Evolutionary conservation across 169 alveolate genomes (phyloP).

Genomic region (Cryptosporidium felis): DNA sequence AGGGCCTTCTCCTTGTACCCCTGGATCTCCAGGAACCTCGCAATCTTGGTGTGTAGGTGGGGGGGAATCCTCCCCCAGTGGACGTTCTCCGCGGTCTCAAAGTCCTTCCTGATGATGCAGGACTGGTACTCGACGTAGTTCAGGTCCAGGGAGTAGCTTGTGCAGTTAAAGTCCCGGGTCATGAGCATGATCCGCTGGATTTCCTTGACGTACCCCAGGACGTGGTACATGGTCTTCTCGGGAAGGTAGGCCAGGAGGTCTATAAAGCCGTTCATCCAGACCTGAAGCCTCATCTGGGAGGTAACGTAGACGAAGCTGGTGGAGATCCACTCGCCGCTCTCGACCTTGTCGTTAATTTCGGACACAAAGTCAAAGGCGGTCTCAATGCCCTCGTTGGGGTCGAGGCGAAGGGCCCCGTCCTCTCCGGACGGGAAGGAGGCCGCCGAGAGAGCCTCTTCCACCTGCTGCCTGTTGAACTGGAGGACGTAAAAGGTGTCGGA

Average conservation of each 20-base stretch:
- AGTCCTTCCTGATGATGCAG: slow-evolving; percentile 74
- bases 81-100: slow-evolving; percentile 81
- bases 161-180: slow-evolving; percentile 77
- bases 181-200: slow-evolving; percentile 78
- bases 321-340: slow-evolving; percentile 85
- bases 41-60: slow-evolving; percentile 84
- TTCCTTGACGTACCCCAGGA: slow-evolving; percentile 83
- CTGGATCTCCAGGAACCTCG: slow-evolving; percentile 89
- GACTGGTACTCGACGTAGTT: slow-evolving; percentile 79
- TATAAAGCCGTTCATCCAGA: slow-evolving; percentile 81
- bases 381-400: slow-evolving; percentile 84
- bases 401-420: neutral
- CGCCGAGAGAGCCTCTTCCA: slow-evolving; percentile 74
- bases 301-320: slow-evolving; percentile 83
- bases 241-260: slow-evolving; percentile 82
- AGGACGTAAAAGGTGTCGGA: slow-evolving; percentile 87
- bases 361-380: slow-evolving; percentile 87
- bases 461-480: slow-evolving; percentile 79
- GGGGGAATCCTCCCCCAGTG: slow-evolving; percentile 78
- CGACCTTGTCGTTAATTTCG: slow-evolving; percentile 80
- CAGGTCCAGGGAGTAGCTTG: slow-evolving; percentile 74
- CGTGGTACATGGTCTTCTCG: slow-evolving; percentile 77
- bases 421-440: slow-evolving; percentile 23
- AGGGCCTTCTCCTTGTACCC: slow-evolving; percentile 90
- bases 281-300: slow-evolving; percentile 78